phyloP scores from a whole-genome alignment of 164 flowering plant genomes.

The Macadamia integrifolia region DNA sequence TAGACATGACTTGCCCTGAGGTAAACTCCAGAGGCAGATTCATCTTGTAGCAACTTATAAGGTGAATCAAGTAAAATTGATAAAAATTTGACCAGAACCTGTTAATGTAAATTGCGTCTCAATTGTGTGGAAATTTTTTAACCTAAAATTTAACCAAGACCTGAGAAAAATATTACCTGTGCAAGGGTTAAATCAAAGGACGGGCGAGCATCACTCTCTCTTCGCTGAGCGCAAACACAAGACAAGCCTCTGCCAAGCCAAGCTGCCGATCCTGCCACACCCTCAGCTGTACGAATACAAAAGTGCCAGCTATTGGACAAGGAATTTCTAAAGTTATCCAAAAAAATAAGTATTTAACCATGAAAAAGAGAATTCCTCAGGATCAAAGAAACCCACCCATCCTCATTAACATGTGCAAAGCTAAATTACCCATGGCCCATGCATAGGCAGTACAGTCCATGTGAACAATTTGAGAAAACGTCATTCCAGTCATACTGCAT shows the following conservation, averaged over 20 bases:
- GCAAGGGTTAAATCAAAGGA: constrained; percentile 89
- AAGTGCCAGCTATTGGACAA: constrained; percentile 17
- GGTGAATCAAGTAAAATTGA: no score
- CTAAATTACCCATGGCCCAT: neutral
- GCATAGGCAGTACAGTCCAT: neutral
- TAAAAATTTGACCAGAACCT: no score
- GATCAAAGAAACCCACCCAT: neutral
- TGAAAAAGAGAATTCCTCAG: neutral
- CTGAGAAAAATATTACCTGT: constrained; percentile 47
- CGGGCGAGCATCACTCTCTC: constrained; percentile 80
- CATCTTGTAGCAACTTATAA: no score
- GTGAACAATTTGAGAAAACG: neutral
- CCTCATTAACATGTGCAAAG: neutral
- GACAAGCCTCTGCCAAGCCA: constrained; percentile 99
- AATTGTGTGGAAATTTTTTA: neutral
- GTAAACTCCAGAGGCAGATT: no score
- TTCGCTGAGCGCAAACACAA: constrained; percentile 97
- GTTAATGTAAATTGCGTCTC: no score
- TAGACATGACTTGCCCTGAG: no score
- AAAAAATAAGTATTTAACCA: neutral
- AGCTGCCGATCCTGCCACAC: constrained; percentile 96
- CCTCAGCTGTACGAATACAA: constrained; percentile 63
- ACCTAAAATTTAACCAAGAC: neutral
- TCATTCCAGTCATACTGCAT: neutral
- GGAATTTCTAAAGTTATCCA: neutral